These are phyloP conservation scores for Phytophthora crassamura DNA, from an alignment of 352 stramenopile species.

Conservation along the genomic window DNA sequence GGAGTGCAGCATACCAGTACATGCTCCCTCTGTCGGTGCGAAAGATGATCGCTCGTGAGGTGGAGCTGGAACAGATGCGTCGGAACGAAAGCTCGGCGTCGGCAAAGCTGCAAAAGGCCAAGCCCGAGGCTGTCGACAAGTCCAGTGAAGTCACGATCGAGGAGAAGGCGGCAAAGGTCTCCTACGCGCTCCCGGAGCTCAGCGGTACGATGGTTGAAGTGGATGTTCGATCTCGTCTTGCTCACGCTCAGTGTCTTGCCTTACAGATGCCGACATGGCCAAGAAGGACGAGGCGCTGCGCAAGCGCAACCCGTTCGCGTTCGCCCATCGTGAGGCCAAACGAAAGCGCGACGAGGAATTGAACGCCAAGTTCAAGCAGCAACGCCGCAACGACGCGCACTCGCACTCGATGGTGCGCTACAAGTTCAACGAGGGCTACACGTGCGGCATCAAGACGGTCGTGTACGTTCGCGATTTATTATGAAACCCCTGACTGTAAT, in stretches of 20 bases:
- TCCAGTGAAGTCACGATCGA: constrained; percentile 29
- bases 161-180: constrained; percentile 36
- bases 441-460: constrained; percentile 88
- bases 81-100: constrained; percentile 50
- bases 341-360: constrained; percentile 67
- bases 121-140: constrained; percentile 1
- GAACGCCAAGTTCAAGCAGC: constrained; percentile 49
- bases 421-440: constrained; percentile 93
- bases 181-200: constrained; percentile 63
- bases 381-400: constrained; percentile 26
- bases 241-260: constrained; percentile 12
- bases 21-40: constrained; percentile 68
- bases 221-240: constrained; percentile 1
- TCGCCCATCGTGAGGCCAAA: constrained; percentile 82
- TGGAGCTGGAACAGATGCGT: constrained; percentile 84
- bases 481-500: constrained; percentile 37
- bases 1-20: constrained; percentile 27
- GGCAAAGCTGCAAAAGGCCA: constrained; percentile 14
- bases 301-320: constrained; percentile 83
- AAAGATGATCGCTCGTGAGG: constrained; percentile 83
- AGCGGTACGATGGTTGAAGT: constrained; percentile 45
- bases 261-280: constrained; percentile 59
- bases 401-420: constrained; percentile 71
- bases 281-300: constrained; percentile 69
- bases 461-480: constrained; percentile 90